Percentiles rank a stretch among this genome's conserved stretches.
Conservation (phyloP, 2,329 filamentous ascomycete species). For the Knoxdaviesia proteae region DNA sequence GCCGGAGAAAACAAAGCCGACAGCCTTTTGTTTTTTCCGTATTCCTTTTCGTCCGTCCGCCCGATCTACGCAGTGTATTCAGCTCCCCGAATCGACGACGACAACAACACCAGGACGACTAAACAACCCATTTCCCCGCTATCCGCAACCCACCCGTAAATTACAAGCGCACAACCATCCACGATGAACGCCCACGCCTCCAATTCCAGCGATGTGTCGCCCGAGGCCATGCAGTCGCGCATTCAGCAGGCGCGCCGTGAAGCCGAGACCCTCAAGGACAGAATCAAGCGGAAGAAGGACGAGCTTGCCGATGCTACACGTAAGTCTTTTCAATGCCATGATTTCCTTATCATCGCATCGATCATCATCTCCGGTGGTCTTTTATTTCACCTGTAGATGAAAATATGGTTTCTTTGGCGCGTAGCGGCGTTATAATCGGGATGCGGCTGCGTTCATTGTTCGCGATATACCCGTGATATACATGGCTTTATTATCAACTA, state of each 20-base stretch:
- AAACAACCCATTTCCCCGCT: constrained; percentile 1
- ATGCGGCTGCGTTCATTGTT: too few species aligned
- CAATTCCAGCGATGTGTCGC: constrained; percentile 39
- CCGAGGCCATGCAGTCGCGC: constrained; percentile 75
- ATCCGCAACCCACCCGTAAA: not conserved
- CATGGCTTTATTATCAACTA: too few species aligned
- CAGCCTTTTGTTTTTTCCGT: not conserved
- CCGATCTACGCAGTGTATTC: not conserved
- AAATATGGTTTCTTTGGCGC: not conserved
- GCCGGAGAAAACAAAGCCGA: too few species aligned
- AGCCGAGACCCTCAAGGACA: constrained; percentile 91
- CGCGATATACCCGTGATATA: too few species aligned
- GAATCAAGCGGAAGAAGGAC: constrained; percentile 99
- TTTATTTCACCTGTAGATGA: not conserved
- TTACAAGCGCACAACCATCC: not conserved
- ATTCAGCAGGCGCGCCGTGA: constrained; percentile 87
- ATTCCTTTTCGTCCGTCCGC: not conserved
- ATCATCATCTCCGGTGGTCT: not conserved
- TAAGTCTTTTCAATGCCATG: constrained; percentile 31
- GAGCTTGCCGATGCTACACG: constrained; percentile 93
- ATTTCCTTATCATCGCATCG: not conserved
- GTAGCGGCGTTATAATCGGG: not conserved
- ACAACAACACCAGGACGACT: not conserved
- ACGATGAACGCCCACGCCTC: constrained; percentile 32
- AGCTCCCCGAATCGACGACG: not conserved